Evolutionary conservation across 2,329 filamentous ascomycete species (phyloP), one percentile per base, ranked within the genome.

Genomic region (Aspergillus aculeatus): DNA sequence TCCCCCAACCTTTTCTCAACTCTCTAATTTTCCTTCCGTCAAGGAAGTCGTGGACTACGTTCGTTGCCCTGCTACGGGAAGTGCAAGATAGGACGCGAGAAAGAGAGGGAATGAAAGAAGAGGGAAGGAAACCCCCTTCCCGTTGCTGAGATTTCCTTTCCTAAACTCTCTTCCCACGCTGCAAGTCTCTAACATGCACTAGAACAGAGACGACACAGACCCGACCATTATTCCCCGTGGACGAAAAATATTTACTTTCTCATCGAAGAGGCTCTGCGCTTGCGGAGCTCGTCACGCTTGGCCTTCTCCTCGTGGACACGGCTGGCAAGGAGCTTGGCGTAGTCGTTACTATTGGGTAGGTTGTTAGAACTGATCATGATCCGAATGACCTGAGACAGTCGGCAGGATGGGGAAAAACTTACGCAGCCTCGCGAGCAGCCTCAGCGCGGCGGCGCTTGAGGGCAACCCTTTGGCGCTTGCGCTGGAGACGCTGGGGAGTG

Each of bases 401-500:
- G 31, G 16, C 5, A 6, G 32, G 26, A 47, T 21, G 35, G 16
- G 55, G 56, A 54, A 54, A 57, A 68, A 88, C 79, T 92, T 96
- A 95, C 78, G 95, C 95, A 86, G 96, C 94, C 80, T 99, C 95
- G 89, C 97, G 97, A 84, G 92, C 88, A 83, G 93, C 90, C 86
- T 99, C 95, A 77, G 93, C 84, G 79, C 92, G 91, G 82, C 95
- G 94, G 82, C 94, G 92, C 92, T 99, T 99, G 84, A 99, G 90
- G 77, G 95, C 94, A 77, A 96, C 85, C 75, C 93, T 88, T 87
- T 98, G 95, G 78, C 95, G 92, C 91, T 98, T 99, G 90, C 96
- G 95, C 88, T 99, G 95, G 79, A 99, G 92, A 82, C 95, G 95
- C 86, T 98, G 95, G 81, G 95, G 95, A 78, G 95, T 99, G 76